phyloP scores from a whole-genome alignment of 2,329 filamentous ascomycete genomes.

The Xylariales sp. region DNA sequence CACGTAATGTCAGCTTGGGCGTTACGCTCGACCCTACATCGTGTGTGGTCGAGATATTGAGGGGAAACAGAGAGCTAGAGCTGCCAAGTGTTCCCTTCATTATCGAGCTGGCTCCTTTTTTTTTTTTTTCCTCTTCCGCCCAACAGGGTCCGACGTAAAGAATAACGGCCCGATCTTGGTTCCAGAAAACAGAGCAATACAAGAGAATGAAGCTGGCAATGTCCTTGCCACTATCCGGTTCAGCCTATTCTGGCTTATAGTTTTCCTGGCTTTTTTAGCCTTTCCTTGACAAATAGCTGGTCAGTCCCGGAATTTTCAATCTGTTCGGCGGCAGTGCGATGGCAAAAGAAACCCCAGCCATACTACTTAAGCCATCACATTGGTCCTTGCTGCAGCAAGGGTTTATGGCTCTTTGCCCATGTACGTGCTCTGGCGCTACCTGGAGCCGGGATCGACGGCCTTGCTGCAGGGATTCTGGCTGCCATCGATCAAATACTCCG shows the following conservation, averaged over 20 bases:
- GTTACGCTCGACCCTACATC: constrained; percentile 4
- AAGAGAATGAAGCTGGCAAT: constrained; percentile 26
- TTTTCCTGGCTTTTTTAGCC: constrained; percentile 34
- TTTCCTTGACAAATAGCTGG: constrained; percentile 27
- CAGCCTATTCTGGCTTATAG: constrained; percentile 36
- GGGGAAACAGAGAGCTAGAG: constrained; percentile 17
- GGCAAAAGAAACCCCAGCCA: constrained; percentile 27
- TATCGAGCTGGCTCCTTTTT: not conserved
- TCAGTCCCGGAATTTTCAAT: constrained; percentile 29
- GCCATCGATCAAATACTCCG: constrained; percentile 37
- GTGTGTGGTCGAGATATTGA: constrained; percentile 6
- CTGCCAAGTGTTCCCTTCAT: constrained; percentile 18
- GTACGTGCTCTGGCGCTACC: constrained; percentile 43
- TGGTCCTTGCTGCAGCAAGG: constrained; percentile 39
- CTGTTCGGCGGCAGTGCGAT: constrained; percentile 30
- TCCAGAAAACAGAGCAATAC: constrained; percentile 12
- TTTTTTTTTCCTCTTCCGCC: not conserved
- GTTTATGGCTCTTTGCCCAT: constrained; percentile 41
- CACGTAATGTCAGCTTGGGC: not conserved
- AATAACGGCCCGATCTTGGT: constrained; percentile 29
- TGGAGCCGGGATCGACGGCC: constrained; percentile 47
- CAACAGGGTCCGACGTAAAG: constrained; percentile 21
- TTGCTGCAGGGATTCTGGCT: constrained; percentile 44
- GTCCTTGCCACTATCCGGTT: constrained; percentile 29
- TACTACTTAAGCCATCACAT: constrained; percentile 33